phyloP scores from a whole-genome alignment of 1,284 basidiomycete species.

The Sporisorium iseilematis-ciliati region DNA sequence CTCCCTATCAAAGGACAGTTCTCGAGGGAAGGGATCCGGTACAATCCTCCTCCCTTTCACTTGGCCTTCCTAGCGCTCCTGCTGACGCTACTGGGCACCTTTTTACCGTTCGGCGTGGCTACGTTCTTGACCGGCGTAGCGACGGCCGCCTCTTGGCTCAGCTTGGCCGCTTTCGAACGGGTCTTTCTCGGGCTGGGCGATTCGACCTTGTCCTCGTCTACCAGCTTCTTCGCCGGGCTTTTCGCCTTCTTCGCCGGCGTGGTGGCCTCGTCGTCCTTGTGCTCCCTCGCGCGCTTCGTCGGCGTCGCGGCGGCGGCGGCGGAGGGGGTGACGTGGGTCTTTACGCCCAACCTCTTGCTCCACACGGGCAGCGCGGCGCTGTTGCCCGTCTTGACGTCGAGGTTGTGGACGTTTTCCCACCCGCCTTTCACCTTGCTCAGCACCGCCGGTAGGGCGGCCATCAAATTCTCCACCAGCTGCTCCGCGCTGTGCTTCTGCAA shows the following conservation, averaged over 20 bases:
- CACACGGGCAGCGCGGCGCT: conserved; percentile 90
- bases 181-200: conserved; percentile 26
- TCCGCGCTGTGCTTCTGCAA: conserved; percentile 77
- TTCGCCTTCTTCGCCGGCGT: conserved; percentile 3
- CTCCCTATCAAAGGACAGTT: too few relatives aligned
- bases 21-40: neutral
- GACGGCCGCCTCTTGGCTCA: neutral
- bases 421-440: conserved; percentile 78
- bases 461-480: conserved; percentile 84
- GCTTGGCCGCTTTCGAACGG: conserved; percentile 12
- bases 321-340: conserved; percentile 24
- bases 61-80: conserved; percentile 23
- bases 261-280: neutral
- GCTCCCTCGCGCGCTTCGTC: neutral
- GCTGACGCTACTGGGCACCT: conserved; percentile 11
- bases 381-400: conserved; percentile 90
- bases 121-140: conserved; percentile 13
- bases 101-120: conserved; percentile 2
- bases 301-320: neutral
- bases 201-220: neutral
- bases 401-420: conserved; percentile 90
- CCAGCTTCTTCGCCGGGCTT: conserved; percentile 5
- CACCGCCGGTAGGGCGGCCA: conserved; percentile 82
- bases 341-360: conserved; percentile 78
- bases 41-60: neutral